These are phyloP conservation scores for Euphorbia pulcherrima DNA, from an alignment of 345 rosid species.

Conservation along the genomic window DNA sequence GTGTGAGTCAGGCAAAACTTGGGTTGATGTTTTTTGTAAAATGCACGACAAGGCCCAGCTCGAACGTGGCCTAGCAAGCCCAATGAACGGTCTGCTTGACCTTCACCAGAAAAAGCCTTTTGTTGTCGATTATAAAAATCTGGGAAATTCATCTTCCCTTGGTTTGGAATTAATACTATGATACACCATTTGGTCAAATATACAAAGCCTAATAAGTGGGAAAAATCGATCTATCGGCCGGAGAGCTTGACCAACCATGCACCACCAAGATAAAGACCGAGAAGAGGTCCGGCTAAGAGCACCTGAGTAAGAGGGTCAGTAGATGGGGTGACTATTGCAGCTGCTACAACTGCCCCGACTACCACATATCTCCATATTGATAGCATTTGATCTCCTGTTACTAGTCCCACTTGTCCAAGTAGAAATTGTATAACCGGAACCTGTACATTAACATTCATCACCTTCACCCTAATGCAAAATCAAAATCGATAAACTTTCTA, in stretches of 20 bases:
- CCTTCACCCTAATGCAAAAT: background rate
- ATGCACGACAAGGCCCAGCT: too few species aligned
- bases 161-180: slow-evolving; percentile 8
- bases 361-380: slow-evolving; percentile 96
- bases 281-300: slow-evolving; percentile 83
- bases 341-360: slow-evolving; percentile 87
- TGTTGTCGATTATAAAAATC: background rate
- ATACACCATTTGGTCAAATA: slow-evolving; percentile 5
- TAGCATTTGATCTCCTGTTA: slow-evolving; percentile 87
- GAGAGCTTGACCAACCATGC: slow-evolving; percentile 86
- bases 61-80: too few species aligned
- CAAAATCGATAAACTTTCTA: background rate
- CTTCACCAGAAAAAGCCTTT: background rate
- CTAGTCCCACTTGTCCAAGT: slow-evolving; percentile 85
- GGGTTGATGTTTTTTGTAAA: too few species aligned
- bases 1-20: too few species aligned
- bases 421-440: slow-evolving; percentile 96
- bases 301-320: slow-evolving; percentile 95
- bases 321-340: slow-evolving; percentile 93
- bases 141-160: background rate
- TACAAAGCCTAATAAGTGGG: slow-evolving; percentile 3
- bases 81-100: too few species aligned
- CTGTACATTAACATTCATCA: slow-evolving; percentile 31
- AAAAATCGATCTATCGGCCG: slow-evolving; percentile 48
- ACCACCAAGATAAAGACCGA: slow-evolving; percentile 91